These are phyloP conservation scores for Arthrobotrys sinensis DNA, from an alignment of 2,329 filamentous ascomycete species.

Conservation along the genomic window DNA sequence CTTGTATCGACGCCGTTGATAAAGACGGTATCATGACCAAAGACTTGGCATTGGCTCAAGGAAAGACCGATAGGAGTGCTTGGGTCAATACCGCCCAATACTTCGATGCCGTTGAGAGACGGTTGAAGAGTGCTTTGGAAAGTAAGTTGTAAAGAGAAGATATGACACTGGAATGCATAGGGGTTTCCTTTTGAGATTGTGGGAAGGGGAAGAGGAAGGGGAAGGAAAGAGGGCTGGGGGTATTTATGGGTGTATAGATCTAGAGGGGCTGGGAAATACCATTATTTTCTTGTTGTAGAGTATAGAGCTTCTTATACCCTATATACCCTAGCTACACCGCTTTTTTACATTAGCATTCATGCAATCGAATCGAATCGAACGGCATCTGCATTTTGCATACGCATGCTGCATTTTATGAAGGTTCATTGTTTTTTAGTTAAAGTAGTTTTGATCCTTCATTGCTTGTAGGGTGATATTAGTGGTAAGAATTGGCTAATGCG, in stretches of 20 bases:
- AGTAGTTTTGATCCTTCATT: no score
- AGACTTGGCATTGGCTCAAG: slow-evolving; percentile 94
- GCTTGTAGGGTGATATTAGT: no score
- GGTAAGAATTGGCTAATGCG: no score
- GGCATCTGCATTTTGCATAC: no score
- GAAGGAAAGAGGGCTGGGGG: no score
- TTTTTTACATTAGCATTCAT: no score
- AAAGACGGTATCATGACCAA: slow-evolving; percentile 98
- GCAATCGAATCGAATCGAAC: no score
- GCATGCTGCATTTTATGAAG: no score
- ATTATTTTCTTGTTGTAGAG: neutral
- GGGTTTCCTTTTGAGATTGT: no score
- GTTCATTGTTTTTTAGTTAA: no score
- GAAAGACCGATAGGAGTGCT: slow-evolving; percentile 84
- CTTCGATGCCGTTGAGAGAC: slow-evolving; percentile 89
- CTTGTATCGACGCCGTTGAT: slow-evolving; percentile 94
- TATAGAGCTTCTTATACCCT: slow-evolving; percentile 8
- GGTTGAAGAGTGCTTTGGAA: slow-evolving; percentile 85
- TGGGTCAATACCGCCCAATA: slow-evolving; percentile 96
- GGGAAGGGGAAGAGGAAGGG: no score
- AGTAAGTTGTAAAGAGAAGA: slow-evolving; percentile 76
- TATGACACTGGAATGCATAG: neutral
- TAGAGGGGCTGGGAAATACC: neutral
- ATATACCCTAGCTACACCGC: no score
- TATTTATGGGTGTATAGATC: neutral